These are phyloP conservation scores for Solanum raphanifolium DNA, from an alignment of 257 asterid species.

Conservation along the genomic window DNA sequence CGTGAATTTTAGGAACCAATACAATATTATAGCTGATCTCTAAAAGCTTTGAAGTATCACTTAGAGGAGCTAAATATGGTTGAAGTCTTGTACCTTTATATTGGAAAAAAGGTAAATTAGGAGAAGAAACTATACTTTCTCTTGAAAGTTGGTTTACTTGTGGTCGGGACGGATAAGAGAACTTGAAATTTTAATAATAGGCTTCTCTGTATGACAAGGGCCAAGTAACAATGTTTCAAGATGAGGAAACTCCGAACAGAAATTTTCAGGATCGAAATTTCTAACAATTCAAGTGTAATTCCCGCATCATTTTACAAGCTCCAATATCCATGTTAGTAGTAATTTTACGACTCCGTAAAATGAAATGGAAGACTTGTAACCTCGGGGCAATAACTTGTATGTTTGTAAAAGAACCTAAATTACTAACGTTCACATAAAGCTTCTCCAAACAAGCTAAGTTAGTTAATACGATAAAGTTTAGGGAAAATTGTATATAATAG, in stretches of 20 bases:
- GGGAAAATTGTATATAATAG: too few species aligned
- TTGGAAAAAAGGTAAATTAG: not conserved
- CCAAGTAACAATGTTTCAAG: not conserved
- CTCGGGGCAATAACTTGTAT: not conserved
- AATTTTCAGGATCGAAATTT: not conserved
- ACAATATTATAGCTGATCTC: not conserved
- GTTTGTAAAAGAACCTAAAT: not conserved
- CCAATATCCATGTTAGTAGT: not conserved
- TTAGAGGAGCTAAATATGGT: not conserved
- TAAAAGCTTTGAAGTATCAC: not conserved
- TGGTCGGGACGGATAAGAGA: not conserved
- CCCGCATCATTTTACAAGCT: not conserved
- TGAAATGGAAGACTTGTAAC: not conserved
- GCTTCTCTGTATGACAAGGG: not conserved
- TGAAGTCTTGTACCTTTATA: not conserved
- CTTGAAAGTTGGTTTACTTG: not conserved
- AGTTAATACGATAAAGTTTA: not conserved
- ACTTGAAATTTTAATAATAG: not conserved
- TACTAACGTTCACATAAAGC: not conserved
- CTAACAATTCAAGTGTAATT: not conserved
- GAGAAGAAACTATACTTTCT: not conserved
- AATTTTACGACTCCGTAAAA: not conserved
- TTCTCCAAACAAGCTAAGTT: not conserved
- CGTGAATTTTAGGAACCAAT: not conserved
- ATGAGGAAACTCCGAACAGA: not conserved